Evolutionary conservation across 2,329 filamentous ascomycete species (phyloP).

Genomic region (Ilyonectria sp.): DNA sequence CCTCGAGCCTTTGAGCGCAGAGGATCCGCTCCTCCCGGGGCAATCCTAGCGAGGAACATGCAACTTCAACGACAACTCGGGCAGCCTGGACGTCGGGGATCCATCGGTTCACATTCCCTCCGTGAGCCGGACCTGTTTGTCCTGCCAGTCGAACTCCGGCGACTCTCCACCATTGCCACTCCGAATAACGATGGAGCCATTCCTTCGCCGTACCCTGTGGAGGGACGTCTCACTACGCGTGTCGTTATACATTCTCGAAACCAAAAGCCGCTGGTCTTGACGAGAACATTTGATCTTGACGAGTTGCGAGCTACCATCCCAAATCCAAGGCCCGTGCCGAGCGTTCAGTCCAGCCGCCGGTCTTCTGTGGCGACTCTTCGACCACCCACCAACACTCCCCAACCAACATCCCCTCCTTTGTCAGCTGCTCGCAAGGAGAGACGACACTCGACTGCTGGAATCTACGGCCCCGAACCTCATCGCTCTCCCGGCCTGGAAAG

Average conservation of each 20-base stretch:
- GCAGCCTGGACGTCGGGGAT: slow-evolving; percentile 40
- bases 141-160: slow-evolving; percentile 45
- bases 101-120: slow-evolving; percentile 31
- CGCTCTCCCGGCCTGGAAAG: slow-evolving; percentile 21
- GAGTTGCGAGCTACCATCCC: slow-evolving; percentile 64
- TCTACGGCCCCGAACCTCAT: slow-evolving; percentile 2
- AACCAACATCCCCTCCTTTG: slow-evolving; percentile 29
- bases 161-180: slow-evolving; percentile 32
- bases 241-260: slow-evolving; percentile 52
- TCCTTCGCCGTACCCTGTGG: slow-evolving; percentile 34
- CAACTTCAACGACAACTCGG: slow-evolving; percentile 46
- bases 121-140: slow-evolving; percentile 46
- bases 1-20: slow-evolving; percentile 34
- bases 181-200: slow-evolving; percentile 21
- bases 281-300: slow-evolving; percentile 66
- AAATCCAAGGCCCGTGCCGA: slow-evolving; percentile 46
- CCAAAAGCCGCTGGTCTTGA: slow-evolving; percentile 63
- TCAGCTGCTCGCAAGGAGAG: slow-evolving; percentile 20
- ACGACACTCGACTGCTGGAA: slow-evolving; percentile 34
- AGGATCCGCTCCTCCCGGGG: slow-evolving; percentile 38
- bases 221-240: slow-evolving; percentile 45
- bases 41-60: slow-evolving; percentile 36
- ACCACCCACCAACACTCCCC: slow-evolving; percentile 11
- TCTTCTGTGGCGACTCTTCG: slow-evolving; percentile 37
- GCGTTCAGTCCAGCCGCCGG: slow-evolving; percentile 22